phyloP scores from a whole-genome alignment of 2,329 filamentous ascomycete genomes.

The Epichloe brachyelytri region DNA sequence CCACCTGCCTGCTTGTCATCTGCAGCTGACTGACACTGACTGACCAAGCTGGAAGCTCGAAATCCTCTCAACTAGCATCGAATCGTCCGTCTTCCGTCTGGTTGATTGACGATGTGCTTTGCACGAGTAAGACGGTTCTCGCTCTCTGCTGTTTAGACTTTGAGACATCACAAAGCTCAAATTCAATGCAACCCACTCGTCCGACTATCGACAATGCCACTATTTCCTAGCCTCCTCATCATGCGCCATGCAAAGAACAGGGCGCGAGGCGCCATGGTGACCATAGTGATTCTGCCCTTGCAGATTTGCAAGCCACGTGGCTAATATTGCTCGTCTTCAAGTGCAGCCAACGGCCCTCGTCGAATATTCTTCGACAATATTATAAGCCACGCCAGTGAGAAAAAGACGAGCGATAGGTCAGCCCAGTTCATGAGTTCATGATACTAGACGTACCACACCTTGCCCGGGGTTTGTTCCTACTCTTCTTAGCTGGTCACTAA shows the following conservation, averaged over 20 bases:
- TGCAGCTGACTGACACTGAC: background rate
- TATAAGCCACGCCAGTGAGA: constrained; percentile 1
- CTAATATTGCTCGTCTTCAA: background rate
- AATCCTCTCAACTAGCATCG: background rate
- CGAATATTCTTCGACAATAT: background rate
- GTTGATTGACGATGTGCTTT: background rate
- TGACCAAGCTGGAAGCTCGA: background rate
- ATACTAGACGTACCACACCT: background rate
- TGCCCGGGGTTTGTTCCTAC: background rate
- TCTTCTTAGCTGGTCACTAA: background rate
- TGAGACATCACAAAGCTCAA: background rate
- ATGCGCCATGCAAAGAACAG: too few species aligned
- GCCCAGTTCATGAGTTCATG: background rate
- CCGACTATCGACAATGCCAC: background rate
- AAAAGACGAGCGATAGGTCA: constrained; percentile 2
- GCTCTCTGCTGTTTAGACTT: background rate
- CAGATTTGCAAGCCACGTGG: too few species aligned
- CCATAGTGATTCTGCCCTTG: too few species aligned
- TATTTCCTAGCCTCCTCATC: background rate
- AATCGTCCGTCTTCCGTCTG: background rate
- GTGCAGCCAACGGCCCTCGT: background rate
- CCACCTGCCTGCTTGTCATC: background rate
- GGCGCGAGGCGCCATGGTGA: too few species aligned
- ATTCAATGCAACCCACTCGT: background rate
- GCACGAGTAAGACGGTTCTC: constrained; percentile 1